Percentiles rank a stretch among this genome's conserved stretches.
These are phyloP conservation scores for Litchi chinensis DNA, from an alignment of 345 rosid genomes.

Conservation along the genomic window DNA sequence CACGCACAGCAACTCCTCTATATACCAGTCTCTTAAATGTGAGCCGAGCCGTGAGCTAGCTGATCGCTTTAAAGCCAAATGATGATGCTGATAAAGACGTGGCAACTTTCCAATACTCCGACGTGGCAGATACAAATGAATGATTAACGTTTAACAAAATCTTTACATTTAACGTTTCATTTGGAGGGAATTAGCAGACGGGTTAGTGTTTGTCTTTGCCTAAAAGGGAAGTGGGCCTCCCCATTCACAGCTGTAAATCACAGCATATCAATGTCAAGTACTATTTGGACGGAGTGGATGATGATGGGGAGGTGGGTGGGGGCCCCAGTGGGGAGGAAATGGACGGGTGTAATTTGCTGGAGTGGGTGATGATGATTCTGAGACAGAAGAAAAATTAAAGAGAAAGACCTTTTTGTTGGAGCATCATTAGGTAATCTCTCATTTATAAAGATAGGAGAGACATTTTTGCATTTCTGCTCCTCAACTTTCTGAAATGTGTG, in stretches of 20 bases:
- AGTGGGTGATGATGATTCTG: constrained; percentile 23
- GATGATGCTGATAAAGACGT: neutral
- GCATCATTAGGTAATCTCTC: constrained; percentile 34
- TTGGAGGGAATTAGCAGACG: constrained; percentile 3
- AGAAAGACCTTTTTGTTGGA: constrained; percentile 14
- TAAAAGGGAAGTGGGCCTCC: constrained; percentile 33
- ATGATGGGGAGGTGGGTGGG: constrained; percentile 3
- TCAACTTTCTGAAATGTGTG: neutral
- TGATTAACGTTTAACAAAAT: constrained; percentile 8
- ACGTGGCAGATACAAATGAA: neutral
- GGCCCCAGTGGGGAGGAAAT: neutral
- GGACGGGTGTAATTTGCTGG: constrained; percentile 13
- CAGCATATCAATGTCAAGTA: neutral
- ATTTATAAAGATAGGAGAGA: neutral
- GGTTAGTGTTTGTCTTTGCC: constrained; percentile 32
- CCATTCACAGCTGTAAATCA: constrained; percentile 38
- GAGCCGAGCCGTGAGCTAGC: constrained; percentile 5
- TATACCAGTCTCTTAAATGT: neutral
- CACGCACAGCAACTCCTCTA: too few species aligned
- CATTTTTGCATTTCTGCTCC: neutral
- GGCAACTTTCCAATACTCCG: neutral
- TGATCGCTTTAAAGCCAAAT: neutral
- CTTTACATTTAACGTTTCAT: neutral
- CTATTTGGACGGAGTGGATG: constrained; percentile 6
- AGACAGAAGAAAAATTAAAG: neutral